A percentile compares a stretch with the other conserved stretches of the same genome.
Evolutionary conservation across 192 early-diverging fungal species (phyloP).

Genomic region (Coemansia sp.): DNA sequence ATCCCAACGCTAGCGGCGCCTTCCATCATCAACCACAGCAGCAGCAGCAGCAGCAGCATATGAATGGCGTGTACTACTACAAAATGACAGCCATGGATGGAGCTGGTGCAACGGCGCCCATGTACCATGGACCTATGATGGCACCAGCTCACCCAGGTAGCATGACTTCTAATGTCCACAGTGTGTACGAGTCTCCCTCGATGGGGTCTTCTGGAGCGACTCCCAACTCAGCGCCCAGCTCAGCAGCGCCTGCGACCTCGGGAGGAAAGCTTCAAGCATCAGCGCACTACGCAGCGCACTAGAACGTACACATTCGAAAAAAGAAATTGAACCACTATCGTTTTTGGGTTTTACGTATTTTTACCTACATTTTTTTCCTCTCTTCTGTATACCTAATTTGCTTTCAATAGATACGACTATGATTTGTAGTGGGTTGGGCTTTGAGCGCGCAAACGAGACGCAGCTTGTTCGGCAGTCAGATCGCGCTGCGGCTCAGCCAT

Average conservation of each 20-base stretch:
- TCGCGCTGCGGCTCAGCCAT: slow-evolving; percentile 92
- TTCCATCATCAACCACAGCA: slow-evolving; percentile 16
- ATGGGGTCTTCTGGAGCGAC: background rate
- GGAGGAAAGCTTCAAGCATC: slow-evolving; percentile 25
- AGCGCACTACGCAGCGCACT: slow-evolving; percentile 19
- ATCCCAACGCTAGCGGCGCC: background rate
- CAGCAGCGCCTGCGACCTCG: slow-evolving; percentile 3
- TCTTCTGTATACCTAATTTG: background rate
- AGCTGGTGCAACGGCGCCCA: slow-evolving; percentile 8
- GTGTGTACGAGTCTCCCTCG: background rate
- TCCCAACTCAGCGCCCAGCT: slow-evolving; percentile 4
- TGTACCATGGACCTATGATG: slow-evolving; percentile 23
- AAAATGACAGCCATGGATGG: slow-evolving; percentile 34
- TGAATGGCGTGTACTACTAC: slow-evolving; percentile 39
- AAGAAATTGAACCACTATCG: background rate
- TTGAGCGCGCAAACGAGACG: slow-evolving; percentile 63
- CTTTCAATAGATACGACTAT: background rate
- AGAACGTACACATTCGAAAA: background rate
- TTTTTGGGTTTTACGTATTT: background rate
- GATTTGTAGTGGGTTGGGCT: slow-evolving; percentile 33
- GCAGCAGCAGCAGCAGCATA: slow-evolving; percentile 17
- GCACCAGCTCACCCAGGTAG: slow-evolving; percentile 18
- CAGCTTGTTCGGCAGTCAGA: slow-evolving; percentile 91
- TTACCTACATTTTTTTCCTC: background rate
- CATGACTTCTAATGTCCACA: background rate